These are phyloP conservation scores for Globisporangium splendens DNA, from an alignment of 352 stramenopile species.

Conservation along the genomic window DNA sequence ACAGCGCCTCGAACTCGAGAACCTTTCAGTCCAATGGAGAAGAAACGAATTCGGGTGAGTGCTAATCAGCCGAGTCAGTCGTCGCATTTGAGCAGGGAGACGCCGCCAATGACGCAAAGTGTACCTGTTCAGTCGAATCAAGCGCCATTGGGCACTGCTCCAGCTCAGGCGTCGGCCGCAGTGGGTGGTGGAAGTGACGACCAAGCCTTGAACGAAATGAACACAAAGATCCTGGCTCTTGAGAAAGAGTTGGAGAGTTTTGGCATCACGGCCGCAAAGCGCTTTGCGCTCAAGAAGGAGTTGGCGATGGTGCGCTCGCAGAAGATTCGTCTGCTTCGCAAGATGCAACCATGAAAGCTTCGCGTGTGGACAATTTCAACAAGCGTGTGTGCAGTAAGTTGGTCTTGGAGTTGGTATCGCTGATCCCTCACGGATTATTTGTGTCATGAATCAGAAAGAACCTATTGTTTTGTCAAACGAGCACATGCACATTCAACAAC, in stretches of 20 bases:
- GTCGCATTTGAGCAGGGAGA: background rate
- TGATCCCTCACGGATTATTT: background rate
- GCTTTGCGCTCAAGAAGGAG: slow-evolving; percentile 78
- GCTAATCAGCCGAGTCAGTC: slow-evolving; percentile 13
- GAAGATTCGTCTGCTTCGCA: slow-evolving; percentile 59
- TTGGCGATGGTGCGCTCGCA: slow-evolving; percentile 68
- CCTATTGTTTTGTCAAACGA: too few relatives aligned
- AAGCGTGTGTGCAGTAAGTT: background rate
- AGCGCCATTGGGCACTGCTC: background rate
- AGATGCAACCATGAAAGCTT: slow-evolving; percentile 17
- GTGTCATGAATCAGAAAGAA: too few relatives aligned
- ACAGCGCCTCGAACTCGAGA: background rate
- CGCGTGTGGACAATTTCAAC: background rate
- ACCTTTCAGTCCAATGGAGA: slow-evolving; percentile 15
- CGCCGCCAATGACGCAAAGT: slow-evolving; percentile 1
- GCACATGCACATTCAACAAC: too few relatives aligned
- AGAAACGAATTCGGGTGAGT: slow-evolving; percentile 29
- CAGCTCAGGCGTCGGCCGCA: background rate
- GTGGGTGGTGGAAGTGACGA: slow-evolving; percentile 13
- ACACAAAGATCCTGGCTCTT: slow-evolving; percentile 40
- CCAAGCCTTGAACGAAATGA: slow-evolving; percentile 27
- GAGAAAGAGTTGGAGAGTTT: slow-evolving; percentile 65
- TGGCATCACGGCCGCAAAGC: slow-evolving; percentile 60
- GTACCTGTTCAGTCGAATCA: slow-evolving; percentile 4
- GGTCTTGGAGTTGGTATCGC: too few relatives aligned